phyloP scores from a whole-genome alignment of 177 flowering plant species.

The Tripterygium wilfordii region DNA sequence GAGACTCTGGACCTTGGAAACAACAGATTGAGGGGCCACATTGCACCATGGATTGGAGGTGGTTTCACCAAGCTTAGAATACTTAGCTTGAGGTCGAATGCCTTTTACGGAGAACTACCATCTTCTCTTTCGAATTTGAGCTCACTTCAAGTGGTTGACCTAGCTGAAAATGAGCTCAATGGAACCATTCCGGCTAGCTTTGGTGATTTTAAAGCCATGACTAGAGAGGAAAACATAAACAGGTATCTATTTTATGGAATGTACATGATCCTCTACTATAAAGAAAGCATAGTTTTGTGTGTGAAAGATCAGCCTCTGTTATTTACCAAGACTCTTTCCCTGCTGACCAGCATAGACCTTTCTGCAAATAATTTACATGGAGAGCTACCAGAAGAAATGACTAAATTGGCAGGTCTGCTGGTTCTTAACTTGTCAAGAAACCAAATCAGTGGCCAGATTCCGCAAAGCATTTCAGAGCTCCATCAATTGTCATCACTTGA shows the following conservation, averaged over 20 bases:
- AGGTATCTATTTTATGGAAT: constrained; percentile 27
- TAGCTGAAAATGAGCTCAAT: constrained; percentile 33
- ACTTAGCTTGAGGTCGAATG: constrained; percentile 32
- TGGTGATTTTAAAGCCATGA: constrained; percentile 29
- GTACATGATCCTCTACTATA: constrained; percentile 32
- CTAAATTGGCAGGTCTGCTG: constrained; percentile 23
- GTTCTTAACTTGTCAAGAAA: constrained; percentile 37
- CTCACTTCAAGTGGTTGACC: constrained; percentile 40
- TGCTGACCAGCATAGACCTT: constrained; percentile 39
- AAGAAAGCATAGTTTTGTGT: constrained; percentile 27
- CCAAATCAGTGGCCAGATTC: constrained; percentile 29
- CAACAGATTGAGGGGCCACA: constrained; percentile 25
- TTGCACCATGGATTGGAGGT: constrained; percentile 35
- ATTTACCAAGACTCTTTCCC: constrained; percentile 37
- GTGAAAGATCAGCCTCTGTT: constrained; percentile 13
- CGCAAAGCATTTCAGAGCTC: constrained; percentile 28
- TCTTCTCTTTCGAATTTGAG: constrained; percentile 21
- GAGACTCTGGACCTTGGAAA: constrained; percentile 34
- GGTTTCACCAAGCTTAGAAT: constrained; percentile 22
- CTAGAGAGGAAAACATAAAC: constrained; percentile 9
- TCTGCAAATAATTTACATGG: constrained; percentile 36
- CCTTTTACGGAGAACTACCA: constrained; percentile 29
- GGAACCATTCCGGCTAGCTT: constrained; percentile 32
- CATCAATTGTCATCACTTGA: constrained; percentile 34
- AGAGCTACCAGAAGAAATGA: constrained; percentile 28